These are phyloP conservation scores for Kentomonas sorsogonicus DNA, from an alignment of 208 protist species.

Conservation along the genomic window DNA sequence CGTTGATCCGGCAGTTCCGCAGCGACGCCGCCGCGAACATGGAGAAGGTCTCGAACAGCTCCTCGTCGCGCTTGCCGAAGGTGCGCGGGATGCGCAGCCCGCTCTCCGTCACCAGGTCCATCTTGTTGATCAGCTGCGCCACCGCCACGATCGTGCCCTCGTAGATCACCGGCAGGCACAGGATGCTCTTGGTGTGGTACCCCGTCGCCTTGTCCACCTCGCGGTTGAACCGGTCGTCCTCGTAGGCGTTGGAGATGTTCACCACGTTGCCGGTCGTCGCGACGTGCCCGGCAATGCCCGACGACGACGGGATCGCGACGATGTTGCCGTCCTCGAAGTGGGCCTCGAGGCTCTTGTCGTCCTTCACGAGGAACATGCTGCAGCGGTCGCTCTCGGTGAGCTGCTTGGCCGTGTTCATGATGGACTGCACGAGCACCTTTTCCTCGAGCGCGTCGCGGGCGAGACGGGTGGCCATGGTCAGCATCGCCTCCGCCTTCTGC, in stretches of 20 bases:
- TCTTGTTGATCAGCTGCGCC: slow-evolving; percentile 74
- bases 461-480: slow-evolving; percentile 73
- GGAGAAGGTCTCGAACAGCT: slow-evolving; percentile 64
- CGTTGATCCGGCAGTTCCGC: slow-evolving; percentile 67
- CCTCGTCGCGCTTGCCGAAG: slow-evolving; percentile 58
- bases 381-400: slow-evolving; percentile 68
- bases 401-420: slow-evolving; percentile 71
- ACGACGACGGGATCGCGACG: slow-evolving; percentile 36
- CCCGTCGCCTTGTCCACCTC: slow-evolving; percentile 62
- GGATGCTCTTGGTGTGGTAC: slow-evolving; percentile 62
- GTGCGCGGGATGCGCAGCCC: slow-evolving; percentile 39
- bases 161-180: slow-evolving; percentile 66
- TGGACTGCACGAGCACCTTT: slow-evolving; percentile 56
- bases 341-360: slow-evolving; percentile 44
- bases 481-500: slow-evolving; percentile 73
- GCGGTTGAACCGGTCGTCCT: slow-evolving; percentile 65
- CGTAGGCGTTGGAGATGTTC: slow-evolving; percentile 67
- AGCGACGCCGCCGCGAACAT: slow-evolving; percentile 67
- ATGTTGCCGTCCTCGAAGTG: slow-evolving; percentile 72
- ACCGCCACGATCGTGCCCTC: slow-evolving; percentile 68
- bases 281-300: slow-evolving; percentile 70
- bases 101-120: slow-evolving; percentile 54
- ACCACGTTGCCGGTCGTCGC: slow-evolving; percentile 45
- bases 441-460: slow-evolving; percentile 78
- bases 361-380: slow-evolving; percentile 64